Evolutionary conservation across 768 basidiomycete species (phyloP).

Genomic region (Naganishia kalamii): DNA sequence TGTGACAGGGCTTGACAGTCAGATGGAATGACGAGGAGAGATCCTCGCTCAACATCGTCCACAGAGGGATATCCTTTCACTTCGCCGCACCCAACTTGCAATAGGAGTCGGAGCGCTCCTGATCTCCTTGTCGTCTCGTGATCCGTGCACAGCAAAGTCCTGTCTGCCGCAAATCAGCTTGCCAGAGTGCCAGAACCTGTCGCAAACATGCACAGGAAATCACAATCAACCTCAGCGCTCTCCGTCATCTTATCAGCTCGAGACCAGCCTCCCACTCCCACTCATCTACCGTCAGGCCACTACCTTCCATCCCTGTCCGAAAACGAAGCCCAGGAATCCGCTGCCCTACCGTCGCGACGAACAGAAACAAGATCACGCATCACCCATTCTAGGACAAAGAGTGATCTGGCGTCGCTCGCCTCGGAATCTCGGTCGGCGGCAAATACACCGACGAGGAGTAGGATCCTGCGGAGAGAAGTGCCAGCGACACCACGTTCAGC

Average conservation of each 20-base stretch:
- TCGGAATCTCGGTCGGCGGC: background rate
- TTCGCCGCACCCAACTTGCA: no score
- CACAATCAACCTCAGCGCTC: constrained; percentile 11
- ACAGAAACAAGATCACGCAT: background rate
- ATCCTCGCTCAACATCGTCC: background rate
- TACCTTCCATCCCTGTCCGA: background rate
- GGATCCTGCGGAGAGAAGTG: background rate
- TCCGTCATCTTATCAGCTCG: constrained; percentile 6
- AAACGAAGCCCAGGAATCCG: background rate
- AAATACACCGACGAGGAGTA: background rate
- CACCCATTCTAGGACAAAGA: constrained; percentile 4
- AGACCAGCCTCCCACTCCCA: background rate
- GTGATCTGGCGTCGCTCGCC: background rate
- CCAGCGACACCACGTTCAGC: background rate
- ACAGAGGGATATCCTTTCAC: no score
- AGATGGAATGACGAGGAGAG: background rate
- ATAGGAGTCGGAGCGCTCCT: no score
- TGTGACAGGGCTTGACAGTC: background rate
- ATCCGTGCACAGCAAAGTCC: no score
- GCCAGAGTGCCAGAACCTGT: no score
- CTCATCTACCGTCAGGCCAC: background rate
- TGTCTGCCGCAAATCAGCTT: no score
- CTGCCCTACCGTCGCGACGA: background rate
- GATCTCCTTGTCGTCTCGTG: no score
- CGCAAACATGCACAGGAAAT: constrained; percentile 2